Conservation (phyloP, 2,329 filamentous ascomycete species). For the Lecanicillium sp. region DNA sequence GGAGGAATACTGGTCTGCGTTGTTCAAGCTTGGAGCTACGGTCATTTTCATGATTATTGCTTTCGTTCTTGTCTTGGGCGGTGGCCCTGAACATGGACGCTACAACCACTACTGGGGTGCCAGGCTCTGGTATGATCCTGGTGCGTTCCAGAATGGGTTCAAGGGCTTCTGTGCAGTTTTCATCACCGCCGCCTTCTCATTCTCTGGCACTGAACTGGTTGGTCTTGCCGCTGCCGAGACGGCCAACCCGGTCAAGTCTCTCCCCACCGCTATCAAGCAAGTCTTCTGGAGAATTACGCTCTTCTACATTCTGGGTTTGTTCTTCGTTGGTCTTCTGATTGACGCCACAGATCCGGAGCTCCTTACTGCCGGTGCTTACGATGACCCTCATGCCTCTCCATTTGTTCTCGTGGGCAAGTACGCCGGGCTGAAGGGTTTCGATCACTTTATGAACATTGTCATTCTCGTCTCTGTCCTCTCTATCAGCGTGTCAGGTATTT, state of each 20-base stretch:
- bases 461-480: conserved; percentile 54
- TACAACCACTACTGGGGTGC: conserved; percentile 45
- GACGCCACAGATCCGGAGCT: conserved; percentile 40
- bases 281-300: conserved; percentile 55
- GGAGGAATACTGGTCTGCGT: conserved; percentile 54
- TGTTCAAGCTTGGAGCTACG: conserved; percentile 52
- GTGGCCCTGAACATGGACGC: conserved; percentile 45
- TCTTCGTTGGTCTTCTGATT: conserved; percentile 46
- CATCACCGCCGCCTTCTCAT: conserved; percentile 68
- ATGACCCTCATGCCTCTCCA: conserved; percentile 36
- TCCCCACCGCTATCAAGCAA: conserved; percentile 81
- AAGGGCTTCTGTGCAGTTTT: conserved; percentile 68
- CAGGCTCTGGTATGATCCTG: conserved; percentile 43
- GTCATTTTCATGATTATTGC: conserved; percentile 59
- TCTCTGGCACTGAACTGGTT: conserved; percentile 68
- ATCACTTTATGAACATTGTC: conserved; percentile 53
- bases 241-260: conserved; percentile 60
- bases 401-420: conserved; percentile 54
- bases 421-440: conserved; percentile 45
- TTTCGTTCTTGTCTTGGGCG: conserved; percentile 53
- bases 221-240: conserved; percentile 69
- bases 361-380: conserved; percentile 40
- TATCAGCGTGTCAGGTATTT: conserved; percentile 53
- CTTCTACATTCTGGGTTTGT: conserved; percentile 49
- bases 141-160: conserved; percentile 65